Evolutionary conservation across 2,329 filamentous ascomycete species (phyloP), one percentile per base, ranked within the genome.

Genomic region (Calonectria montana): DNA sequence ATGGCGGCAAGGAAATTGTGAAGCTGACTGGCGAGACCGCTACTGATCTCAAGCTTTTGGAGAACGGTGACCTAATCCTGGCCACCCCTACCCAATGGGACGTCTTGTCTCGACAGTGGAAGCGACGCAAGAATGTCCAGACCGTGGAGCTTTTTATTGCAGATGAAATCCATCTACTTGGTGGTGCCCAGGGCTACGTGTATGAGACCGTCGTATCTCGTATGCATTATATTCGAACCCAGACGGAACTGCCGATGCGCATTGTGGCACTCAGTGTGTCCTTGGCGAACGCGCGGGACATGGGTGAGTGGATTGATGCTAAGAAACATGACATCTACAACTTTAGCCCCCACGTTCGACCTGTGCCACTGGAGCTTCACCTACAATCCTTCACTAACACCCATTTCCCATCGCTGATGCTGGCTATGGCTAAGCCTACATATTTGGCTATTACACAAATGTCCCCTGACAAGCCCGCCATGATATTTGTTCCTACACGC

Each of bases 271-370:
- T 99, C 72, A 96, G 95, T 81, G 97, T 98, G 31, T 97, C 97
- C 27, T 88, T 99, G 25, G 93, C 97, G 6, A 98, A 98, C 81
- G 96, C 96, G 62, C 91, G 95, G 71, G 97, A 99, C 79, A 91
- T 99, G 78, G 96, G 96, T 64, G 97, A 98, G 84, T 99, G 97
- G 97, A 95, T 99, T 76, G 97, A 97, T 76, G 97, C 96, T 9
- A 97, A 92, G 83, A 98, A 98, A 87, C 97, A 99, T 82, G 97
- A 97, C 61, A 98, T 98, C 75, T 99, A 96, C 88, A 99, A 99
- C 86, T 99, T 99, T 86, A 98, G 95, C 78, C 97, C 97, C 2
- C 93, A 96, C 80, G 92, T 96, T 73, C 93, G 97, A 69, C 94
- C 95, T 1, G 91, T 98, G 21, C 96, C 96, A 25, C 87, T 99